Evolutionary conservation across 164 flowering plant genomes (phyloP).

Genomic region (Vitis labrusca): DNA sequence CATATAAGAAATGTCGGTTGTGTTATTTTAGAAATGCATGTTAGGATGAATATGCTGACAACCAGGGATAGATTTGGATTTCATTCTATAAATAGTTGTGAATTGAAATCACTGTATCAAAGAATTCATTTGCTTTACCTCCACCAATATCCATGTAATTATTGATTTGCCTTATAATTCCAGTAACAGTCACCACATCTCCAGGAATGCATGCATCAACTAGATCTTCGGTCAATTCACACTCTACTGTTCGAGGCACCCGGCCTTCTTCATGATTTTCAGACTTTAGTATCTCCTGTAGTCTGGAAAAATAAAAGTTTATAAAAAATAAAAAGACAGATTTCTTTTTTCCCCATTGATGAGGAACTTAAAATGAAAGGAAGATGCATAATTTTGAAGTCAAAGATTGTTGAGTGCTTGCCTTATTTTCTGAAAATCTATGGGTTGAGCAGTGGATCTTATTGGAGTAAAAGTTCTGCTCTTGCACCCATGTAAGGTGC

Average conservation of each 20-base stretch:
- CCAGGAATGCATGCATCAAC: slow-evolving; percentile 98
- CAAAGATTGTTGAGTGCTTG: slow-evolving; percentile 9
- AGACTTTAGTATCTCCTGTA: slow-evolving; percentile 77
- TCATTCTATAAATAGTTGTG: too few species aligned
- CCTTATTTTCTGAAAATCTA: slow-evolving; percentile 98
- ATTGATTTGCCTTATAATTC: slow-evolving; percentile 85
- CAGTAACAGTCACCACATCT: slow-evolving; percentile 93
- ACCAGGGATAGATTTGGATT: too few species aligned
- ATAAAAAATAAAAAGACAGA: background rate
- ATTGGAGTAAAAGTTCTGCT: slow-evolving; percentile 73
- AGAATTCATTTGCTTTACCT: slow-evolving; percentile 46
- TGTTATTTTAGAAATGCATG: too few species aligned
- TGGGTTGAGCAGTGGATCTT: slow-evolving; percentile 66
- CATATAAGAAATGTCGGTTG: too few species aligned
- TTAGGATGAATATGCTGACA: too few species aligned
- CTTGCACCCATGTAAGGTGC: slow-evolving; percentile 71
- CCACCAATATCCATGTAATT: slow-evolving; percentile 98
- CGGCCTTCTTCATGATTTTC: slow-evolving; percentile 96
- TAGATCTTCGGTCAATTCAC: slow-evolving; percentile 92
- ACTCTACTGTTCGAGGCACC: slow-evolving; percentile 94
- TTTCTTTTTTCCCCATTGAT: background rate
- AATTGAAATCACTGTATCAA: too few species aligned
- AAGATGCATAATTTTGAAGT: background rate
- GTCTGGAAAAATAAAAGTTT: slow-evolving; percentile 29
- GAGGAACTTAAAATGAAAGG: slow-evolving; percentile 1